These are phyloP conservation scores for Capillidium rhysosporum DNA, from an alignment of 371 early-diverging fungal genomes.

Conservation along the genomic window DNA sequence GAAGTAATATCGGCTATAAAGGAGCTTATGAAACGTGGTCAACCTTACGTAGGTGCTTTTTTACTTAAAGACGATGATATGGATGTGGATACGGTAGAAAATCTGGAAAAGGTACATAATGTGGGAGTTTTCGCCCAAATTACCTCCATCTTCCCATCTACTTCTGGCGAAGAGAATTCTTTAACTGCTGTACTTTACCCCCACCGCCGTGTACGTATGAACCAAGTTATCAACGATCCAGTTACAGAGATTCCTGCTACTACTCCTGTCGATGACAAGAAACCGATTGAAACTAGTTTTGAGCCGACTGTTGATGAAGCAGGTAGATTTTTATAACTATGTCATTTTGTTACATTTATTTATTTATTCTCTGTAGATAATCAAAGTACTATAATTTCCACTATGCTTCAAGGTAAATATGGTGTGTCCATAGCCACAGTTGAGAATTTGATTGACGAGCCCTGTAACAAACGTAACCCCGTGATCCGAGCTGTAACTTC, in stretches of 20 bases:
- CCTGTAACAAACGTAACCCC: slow-evolving; percentile 62
- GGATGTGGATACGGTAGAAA: slow-evolving; percentile 63
- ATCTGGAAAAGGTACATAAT: slow-evolving; percentile 54
- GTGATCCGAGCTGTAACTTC: slow-evolving; percentile 83
- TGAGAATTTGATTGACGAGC: slow-evolving; percentile 63
- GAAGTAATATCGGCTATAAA: slow-evolving; percentile 78
- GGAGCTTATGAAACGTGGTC: slow-evolving; percentile 67
- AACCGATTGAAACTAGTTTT: slow-evolving; percentile 12
- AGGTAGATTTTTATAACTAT: not conserved
- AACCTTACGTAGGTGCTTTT: slow-evolving; percentile 90
- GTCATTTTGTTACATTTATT: not conserved
- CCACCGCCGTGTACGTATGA: slow-evolving; percentile 73
- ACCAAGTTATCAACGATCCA: slow-evolving; percentile 27
- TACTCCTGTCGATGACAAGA: slow-evolving; percentile 6
- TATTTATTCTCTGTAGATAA: not conserved
- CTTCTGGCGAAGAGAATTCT: slow-evolving; percentile 50
- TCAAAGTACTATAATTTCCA: not conserved
- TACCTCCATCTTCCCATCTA: slow-evolving; percentile 81
- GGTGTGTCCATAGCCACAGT: slow-evolving; percentile 67
- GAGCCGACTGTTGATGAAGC: slow-evolving; percentile 6
- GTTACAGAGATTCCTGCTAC: not conserved
- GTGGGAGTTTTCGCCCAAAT: slow-evolving; percentile 96
- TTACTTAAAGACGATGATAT: slow-evolving; percentile 70
- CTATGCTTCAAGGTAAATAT: slow-evolving; percentile 20
- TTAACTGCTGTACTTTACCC: slow-evolving; percentile 88